Evolutionary conservation across 768 basidiomycete species (phyloP), one percentile per base, ranked within the genome.

Genomic region (Amylocystis lapponica): DNA sequence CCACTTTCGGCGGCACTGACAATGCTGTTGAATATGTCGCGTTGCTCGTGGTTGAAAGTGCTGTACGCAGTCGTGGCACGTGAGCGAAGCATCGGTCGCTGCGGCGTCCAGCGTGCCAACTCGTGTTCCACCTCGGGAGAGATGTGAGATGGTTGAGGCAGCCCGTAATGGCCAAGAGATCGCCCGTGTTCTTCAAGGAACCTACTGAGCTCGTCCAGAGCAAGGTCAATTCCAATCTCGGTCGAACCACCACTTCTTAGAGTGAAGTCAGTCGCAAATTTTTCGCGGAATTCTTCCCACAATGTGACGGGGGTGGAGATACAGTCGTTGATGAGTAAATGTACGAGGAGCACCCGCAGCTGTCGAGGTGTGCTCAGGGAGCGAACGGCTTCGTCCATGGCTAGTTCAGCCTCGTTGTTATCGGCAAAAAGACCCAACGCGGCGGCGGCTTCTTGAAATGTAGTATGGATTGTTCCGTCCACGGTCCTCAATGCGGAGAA

Each of bases 331-430:
- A 61, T 43, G 9, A 68, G 39, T 1, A 70, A 38, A 37, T 66
- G 56, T 13, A 60, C 53, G 47, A 70, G 66, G 0, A 70, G 58
- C 14, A 62, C 34, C 0, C 63, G 61, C 0, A 71, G 50, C 45
- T 70, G 65, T 5, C 38, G 20, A 0, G 67, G 69, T 1, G 67
- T 65, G 2, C 44, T 20, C 1, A 62, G 49, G 4, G 40, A 30
- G 1, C 46, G 23, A 0, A 70, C 41, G 0, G 61, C 66, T 38
- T 71, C 67, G 1, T 36, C 10, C 11, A 71, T 46, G 0, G 67
- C 58, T 39, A 46, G 53, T 2, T 50, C 27, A 0, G 39, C 61
- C 41, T 63, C 55, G 11, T 54, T 49, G 1, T 54, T 16, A 41
- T 61, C 42, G 0, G 44, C 53, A 29, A 65, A 55, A 2, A 64